Conservation (phyloP, 1,139 yeast species). For the Blastobotrys indianensis region DNA sequence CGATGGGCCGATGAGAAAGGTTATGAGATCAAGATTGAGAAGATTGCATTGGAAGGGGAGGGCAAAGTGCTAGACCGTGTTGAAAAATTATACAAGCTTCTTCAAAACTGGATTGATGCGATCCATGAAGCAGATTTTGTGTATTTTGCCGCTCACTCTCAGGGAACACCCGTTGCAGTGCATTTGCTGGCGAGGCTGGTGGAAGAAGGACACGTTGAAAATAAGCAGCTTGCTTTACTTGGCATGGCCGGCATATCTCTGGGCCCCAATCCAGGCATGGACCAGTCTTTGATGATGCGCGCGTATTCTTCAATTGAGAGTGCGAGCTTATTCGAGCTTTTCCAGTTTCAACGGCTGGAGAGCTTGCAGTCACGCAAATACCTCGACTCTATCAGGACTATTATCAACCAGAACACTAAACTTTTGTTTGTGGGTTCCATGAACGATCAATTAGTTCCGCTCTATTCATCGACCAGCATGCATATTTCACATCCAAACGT, state of each 20-base stretch:
- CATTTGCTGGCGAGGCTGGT: constrained; percentile 68
- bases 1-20: constrained; percentile 63
- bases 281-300: constrained; percentile 72
- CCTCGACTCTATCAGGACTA: constrained; percentile 57
- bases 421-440: constrained; percentile 78
- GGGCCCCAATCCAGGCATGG: constrained; percentile 90
- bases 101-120: constrained; percentile 65
- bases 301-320: constrained; percentile 89
- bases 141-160: constrained; percentile 89
- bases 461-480: constrained; percentile 79
- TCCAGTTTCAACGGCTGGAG: constrained; percentile 75
- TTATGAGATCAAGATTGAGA: constrained; percentile 61
- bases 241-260: constrained; percentile 95
- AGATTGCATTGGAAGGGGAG: constrained; percentile 88
- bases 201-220: constrained; percentile 56
- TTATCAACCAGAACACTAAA: constrained; percentile 68
- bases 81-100: constrained; percentile 65
- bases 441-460: constrained; percentile 87
- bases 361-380: constrained; percentile 68
- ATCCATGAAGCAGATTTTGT: constrained; percentile 75
- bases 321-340: constrained; percentile 76
- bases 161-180: constrained; percentile 89
- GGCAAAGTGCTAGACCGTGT: constrained; percentile 86
- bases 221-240: constrained; percentile 53
- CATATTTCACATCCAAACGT: constrained; percentile 86